Base-by-base conservation (phyloP, 2,329 filamentous ascomycete species). In the Arthrobotrys entomopaga region DNA sequence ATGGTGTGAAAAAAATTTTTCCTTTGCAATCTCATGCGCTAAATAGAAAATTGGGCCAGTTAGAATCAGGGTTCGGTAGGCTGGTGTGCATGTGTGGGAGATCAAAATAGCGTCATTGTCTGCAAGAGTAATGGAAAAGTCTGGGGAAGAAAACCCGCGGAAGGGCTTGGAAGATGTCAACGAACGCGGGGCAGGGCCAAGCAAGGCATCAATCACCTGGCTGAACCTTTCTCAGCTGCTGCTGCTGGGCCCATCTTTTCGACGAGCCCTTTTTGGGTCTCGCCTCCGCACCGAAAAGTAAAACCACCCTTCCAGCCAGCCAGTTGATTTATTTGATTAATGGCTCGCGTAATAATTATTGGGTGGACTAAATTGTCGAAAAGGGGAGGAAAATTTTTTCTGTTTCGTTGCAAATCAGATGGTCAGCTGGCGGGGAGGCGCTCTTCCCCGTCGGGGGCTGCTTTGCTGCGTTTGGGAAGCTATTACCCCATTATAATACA, bases 71-170 rank as follows among this genome's bases (percentile, higher is more conserved):
- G 60, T 72, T 72, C 59, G 59, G 42, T 49, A 54, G 22, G 53
- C 67, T 50, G 46, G 67, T 48, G 43, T 29, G 40, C 57, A 42
- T 53, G 69, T 73, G 69, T 50, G 61, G 61, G 50, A 52, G 40
- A 73, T 65, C 61, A 34, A 73, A 61, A 73, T 73, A 73, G 69
- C 61, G 69, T 73, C 69, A 73, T 73, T 50, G 40, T 16, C 54
- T 73, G 60, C 60, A 61, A 61, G n/a, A 50, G 61, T 63, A 73
- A 61, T 61, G 69, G n/a, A n/a, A 73, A 66, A 73, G 54, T 66
- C 69, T 66, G 69, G 69, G 69, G 69, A 73, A 73, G 64, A 50
- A 50, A 65, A 66, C 34, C 54, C 57, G 43, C 43, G 49, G 53
- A 53, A 54, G 43, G 2, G 16, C 22, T n/a, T 52, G 52, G 48